Conservation (phyloP, 495 filamentous ascomycete genomes). For the Thermochaetoides thermophila region DNA sequence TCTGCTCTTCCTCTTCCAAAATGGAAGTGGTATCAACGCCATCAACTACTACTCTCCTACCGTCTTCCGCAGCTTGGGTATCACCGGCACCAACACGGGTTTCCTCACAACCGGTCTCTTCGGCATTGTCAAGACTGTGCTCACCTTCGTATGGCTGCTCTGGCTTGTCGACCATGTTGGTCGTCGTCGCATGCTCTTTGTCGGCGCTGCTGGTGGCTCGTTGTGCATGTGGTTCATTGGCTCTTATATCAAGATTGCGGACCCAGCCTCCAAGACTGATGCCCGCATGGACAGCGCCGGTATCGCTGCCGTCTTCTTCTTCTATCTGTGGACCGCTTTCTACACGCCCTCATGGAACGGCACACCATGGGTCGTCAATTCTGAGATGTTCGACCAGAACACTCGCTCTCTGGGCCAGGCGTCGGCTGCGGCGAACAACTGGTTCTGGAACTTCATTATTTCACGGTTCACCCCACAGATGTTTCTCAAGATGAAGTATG, state of each 20-base stretch:
- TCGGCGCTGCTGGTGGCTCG: conserved; percentile 37
- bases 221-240: conserved; percentile 46
- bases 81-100: conserved; percentile 32
- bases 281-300: conserved; percentile 36
- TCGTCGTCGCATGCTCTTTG: conserved; percentile 38
- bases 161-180: conserved; percentile 39
- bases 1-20: conserved; percentile 53
- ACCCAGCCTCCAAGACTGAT: conserved; percentile 27
- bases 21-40: conserved; percentile 49
- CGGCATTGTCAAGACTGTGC: conserved; percentile 40
- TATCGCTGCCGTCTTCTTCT: conserved; percentile 61
- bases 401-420: conserved; percentile 54
- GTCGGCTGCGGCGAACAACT: conserved; percentile 53
- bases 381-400: conserved; percentile 48
- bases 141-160: conserved; percentile 45
- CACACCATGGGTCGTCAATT: conserved; percentile 52
- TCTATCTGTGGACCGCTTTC: conserved; percentile 67
- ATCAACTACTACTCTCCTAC: conserved; percentile 53
- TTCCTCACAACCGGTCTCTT: conserved; percentile 39
- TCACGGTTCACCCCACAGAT: conserved; percentile 61
- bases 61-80: conserved; percentile 45
- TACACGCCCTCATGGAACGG: conserved; percentile 69
- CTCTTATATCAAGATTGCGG: conserved; percentile 36
- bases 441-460: conserved; percentile 66
- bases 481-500: conserved; percentile 55